Evolutionary conservation across 2,329 filamentous ascomycete genomes (phyloP).

Genomic region (Teratosphaeriaceae sp.): DNA sequence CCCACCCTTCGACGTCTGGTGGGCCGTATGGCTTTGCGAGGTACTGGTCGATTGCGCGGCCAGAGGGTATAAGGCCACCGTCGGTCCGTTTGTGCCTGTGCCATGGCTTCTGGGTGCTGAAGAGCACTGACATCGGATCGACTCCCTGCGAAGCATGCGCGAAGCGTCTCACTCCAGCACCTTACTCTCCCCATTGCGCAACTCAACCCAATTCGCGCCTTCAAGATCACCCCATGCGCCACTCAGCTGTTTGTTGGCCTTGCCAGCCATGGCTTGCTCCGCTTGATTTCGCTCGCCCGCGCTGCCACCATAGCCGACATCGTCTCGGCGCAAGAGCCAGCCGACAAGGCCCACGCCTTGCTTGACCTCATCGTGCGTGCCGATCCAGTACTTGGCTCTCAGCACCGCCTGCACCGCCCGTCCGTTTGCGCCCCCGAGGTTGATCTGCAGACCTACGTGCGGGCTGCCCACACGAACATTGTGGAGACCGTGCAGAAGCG

Average conservation of each 20-base stretch:
- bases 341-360: constrained; percentile 51
- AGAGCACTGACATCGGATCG: too few relatives aligned
- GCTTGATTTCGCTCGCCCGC: constrained; percentile 39
- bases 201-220: constrained; percentile 44
- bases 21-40: too few relatives aligned
- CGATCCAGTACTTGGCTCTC: constrained; percentile 56
- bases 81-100: too few relatives aligned
- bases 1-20: too few relatives aligned
- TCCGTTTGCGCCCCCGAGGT: constrained; percentile 58
- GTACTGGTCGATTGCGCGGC: too few relatives aligned
- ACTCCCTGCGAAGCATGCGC: too few relatives aligned
- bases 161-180: constrained; percentile 44
- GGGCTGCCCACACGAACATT: constrained; percentile 42
- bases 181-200: constrained; percentile 51
- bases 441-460: constrained; percentile 48
- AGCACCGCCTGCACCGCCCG: constrained; percentile 48
- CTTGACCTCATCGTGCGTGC: constrained; percentile 60
- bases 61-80: too few relatives aligned
- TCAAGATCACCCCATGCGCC: constrained; percentile 29
- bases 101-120: too few relatives aligned
- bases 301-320: neutral
- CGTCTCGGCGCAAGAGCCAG: constrained; percentile 40
- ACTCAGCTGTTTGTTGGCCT: constrained; percentile 29
- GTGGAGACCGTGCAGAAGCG: constrained; percentile 58
- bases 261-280: constrained; percentile 1